Conservation (phyloP, 1,284 basidiomycete species). For the Trichosporon coremiiforme region DNA sequence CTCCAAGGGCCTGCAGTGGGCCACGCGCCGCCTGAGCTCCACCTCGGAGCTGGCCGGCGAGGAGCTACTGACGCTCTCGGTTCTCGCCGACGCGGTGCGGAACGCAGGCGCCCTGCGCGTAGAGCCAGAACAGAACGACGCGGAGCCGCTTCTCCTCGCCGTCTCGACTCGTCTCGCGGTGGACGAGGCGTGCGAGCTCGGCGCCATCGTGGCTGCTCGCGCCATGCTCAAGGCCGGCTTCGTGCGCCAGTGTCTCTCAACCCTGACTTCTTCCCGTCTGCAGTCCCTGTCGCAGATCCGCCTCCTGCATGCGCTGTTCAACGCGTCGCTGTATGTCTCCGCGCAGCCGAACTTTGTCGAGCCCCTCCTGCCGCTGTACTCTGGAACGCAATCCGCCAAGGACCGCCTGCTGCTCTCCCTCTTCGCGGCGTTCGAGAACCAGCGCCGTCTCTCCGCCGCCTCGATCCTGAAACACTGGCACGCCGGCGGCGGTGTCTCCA, state of each 20-base stretch:
- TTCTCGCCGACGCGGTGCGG: constrained; percentile 23
- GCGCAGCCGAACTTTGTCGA: constrained; percentile 79
- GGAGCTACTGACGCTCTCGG: constrained; percentile 21
- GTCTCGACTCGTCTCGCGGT: constrained; percentile 65
- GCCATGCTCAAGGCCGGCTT: constrained; percentile 61
- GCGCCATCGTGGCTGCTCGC: constrained; percentile 56
- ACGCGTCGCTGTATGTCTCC: constrained; percentile 72
- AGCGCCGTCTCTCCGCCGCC: constrained; percentile 67
- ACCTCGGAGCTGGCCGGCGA: constrained; percentile 25
- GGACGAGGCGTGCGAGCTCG: constrained; percentile 60
- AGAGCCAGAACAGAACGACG: constrained; percentile 64
- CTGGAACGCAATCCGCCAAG: constrained; percentile 65
- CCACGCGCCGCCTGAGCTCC: constrained; percentile 33
- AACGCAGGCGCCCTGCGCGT: constrained; percentile 22
- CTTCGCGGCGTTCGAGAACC: constrained; percentile 74
- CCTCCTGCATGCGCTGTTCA: constrained; percentile 69
- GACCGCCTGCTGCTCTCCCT: constrained; percentile 72
- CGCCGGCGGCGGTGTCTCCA: constrained; percentile 57
- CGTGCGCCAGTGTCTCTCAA: constrained; percentile 48
- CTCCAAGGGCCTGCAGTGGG: constrained; percentile 36
- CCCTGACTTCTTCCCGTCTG: background rate
- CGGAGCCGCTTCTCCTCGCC: constrained; percentile 72
- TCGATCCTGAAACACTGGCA: constrained; percentile 69
- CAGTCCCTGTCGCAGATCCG: constrained; percentile 22
- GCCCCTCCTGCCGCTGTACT: constrained; percentile 72